Base-by-base conservation (phyloP, 768 basidiomycete genomes). In the Kockovaella imperatae region DNA sequence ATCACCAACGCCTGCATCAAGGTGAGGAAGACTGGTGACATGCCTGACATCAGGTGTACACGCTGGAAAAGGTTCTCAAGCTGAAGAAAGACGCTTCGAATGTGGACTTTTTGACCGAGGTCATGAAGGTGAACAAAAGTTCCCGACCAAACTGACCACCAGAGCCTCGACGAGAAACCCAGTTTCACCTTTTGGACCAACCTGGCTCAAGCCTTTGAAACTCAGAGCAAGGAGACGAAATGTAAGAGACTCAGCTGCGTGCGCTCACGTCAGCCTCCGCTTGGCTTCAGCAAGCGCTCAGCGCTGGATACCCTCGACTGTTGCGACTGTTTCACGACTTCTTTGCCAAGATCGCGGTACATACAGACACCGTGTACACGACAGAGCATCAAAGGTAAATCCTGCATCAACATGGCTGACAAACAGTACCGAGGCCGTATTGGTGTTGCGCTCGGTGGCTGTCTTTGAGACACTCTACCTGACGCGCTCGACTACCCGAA, bases 271-370 rank as follows among this genome's bases (percentile, higher is more conserved):
- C 53, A 95, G 89, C 77, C 15, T 96, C 93, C 0, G 78, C 80
- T 0, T 97, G 97, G 70, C 71, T 96, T 10, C 90, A 96, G 58
- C 89, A 91, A 60, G 86, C 87, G 3, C 74, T 99, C 32, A 82
- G 83, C 56, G 75, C 80, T 2, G 85, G 86, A 15, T 97, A 97
- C 72, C 88, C 91, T 3, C 79, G 80, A 41, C 75, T 99, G 2
- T 69, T 99, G 7, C 79, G 95, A 8, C 77, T 96, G 2, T 91
- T 99, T 72, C 95, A 99, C 47, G 89, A 90, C 32, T 95, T 99
- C 73, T 99, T 99, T 67, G 81, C 84, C 25, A 90, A 90, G 68
- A 88, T 97, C 44, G 82, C 88, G 2, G 84, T 93, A 10, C 87
- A 96, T 65, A 95, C 95, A 1, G 93, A 97, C 63, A 97, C 95